These are phyloP conservation scores for Auricularia sp. DNA, from an alignment of 768 basidiomycete genomes.

Conservation along the genomic window DNA sequence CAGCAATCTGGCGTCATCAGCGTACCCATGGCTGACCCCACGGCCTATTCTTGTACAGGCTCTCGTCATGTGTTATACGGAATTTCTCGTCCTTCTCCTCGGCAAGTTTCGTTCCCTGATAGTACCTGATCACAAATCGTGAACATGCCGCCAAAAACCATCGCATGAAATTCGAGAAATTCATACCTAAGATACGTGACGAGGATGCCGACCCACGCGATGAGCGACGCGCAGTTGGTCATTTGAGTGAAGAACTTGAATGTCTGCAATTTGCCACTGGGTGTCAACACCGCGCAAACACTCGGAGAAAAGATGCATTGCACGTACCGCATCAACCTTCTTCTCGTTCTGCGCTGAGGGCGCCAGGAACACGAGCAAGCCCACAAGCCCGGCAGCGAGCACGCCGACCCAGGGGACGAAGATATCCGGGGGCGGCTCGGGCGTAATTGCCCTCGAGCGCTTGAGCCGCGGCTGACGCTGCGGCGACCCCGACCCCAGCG, in stretches of 20 bases:
- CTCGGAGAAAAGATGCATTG: not conserved
- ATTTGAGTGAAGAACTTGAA: conserved; percentile 1
- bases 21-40: not conserved
- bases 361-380: not conserved
- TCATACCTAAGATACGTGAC: not conserved
- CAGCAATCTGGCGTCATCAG: too few relatives aligned
- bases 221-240: not conserved
- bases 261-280: not conserved
- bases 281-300: not conserved
- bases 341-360: not conserved
- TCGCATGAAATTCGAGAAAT: too few relatives aligned
- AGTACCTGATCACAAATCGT: not conserved
- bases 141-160: too few relatives aligned
- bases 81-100: not conserved
- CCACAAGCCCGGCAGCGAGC: not conserved
- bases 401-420: conserved; percentile 5
- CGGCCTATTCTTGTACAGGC: not conserved
- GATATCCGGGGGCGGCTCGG: not conserved
- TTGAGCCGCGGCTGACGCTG: not conserved
- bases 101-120: not conserved
- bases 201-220: conserved; percentile 2
- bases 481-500: not conserved
- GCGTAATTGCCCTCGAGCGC: not conserved
- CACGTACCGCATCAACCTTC: not conserved
- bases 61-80: not conserved